These are phyloP conservation scores for Athelia sp. DNA, from an alignment of 1,284 basidiomycete genomes.

Conservation along the genomic window DNA sequence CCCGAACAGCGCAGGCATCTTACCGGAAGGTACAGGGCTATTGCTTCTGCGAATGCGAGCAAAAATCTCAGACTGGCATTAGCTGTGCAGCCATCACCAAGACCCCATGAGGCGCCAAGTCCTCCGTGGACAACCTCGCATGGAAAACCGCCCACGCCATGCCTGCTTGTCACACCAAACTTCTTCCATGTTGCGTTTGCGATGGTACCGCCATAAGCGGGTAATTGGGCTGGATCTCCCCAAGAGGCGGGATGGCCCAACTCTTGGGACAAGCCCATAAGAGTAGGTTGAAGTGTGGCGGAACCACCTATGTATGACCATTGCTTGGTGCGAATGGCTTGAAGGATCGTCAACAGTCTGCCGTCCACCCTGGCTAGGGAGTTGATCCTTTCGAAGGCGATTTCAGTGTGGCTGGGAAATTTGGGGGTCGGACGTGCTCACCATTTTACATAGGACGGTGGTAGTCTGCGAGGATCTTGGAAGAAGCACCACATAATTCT, in stretches of 20 bases:
- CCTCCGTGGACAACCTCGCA: slow-evolving; percentile 67
- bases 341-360: slow-evolving; percentile 50
- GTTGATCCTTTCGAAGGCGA: slow-evolving; percentile 47
- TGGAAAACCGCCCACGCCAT: slow-evolving; percentile 60
- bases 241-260: slow-evolving; percentile 56
- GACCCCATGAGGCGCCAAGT: slow-evolving; percentile 38
- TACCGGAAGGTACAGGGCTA: slow-evolving; percentile 67
- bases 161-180: slow-evolving; percentile 45
- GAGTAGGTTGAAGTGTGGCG: slow-evolving; percentile 22
- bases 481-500: slow-evolving; percentile 87
- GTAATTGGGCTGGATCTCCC: slow-evolving; percentile 55
- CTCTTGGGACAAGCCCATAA: slow-evolving; percentile 42
- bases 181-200: slow-evolving; percentile 49
- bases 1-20: no score
- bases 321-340: slow-evolving; percentile 41
- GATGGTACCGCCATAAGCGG: slow-evolving; percentile 49
- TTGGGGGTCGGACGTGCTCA: not conserved
- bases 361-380: slow-evolving; percentile 62
- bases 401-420: not conserved
- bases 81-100: slow-evolving; percentile 50
- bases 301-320: slow-evolving; percentile 55
- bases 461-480: slow-evolving; percentile 68
- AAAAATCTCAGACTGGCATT: slow-evolving; percentile 50
- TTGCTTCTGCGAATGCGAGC: slow-evolving; percentile 55
- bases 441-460: slow-evolving; percentile 68